phyloP scores from a whole-genome alignment of 208 protist genomes.

The Balamuthia mandrillaris region DNA sequence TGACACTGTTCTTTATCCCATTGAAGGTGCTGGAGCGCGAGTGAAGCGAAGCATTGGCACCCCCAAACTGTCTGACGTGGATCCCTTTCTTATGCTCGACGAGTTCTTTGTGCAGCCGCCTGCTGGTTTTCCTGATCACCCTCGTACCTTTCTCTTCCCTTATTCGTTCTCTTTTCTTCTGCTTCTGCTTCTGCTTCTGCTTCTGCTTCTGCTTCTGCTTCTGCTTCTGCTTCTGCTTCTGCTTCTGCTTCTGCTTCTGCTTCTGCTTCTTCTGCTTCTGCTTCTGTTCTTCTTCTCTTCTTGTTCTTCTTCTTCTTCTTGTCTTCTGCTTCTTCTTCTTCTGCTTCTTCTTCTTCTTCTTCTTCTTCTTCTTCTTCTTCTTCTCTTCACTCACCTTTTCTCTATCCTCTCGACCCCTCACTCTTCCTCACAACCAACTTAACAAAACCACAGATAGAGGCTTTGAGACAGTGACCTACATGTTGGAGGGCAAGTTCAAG shows the following conservation, averaged over 20 bases:
- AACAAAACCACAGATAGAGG: too few species aligned
- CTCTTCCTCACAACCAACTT: too few species aligned
- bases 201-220: too few species aligned
- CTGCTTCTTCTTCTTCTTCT: not conserved
- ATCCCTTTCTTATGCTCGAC: conserved; percentile 64
- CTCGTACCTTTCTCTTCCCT: too few species aligned
- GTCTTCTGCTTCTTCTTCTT: not conserved
- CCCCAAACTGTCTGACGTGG: not conserved
- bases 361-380: not conserved
- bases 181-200: too few species aligned
- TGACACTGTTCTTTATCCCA: not conserved
- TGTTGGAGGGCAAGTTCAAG: conserved; percentile 73
- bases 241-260: too few species aligned
- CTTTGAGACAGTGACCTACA: conserved; percentile 84
- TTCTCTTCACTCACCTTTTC: conserved; percentile 40
- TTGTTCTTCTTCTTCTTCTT: not conserved
- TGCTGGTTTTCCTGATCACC: not conserved
- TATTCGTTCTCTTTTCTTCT: too few species aligned
- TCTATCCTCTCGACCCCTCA: too few species aligned
- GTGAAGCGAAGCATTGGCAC: not conserved
- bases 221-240: too few species aligned
- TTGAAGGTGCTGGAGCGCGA: not conserved
- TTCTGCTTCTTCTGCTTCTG: too few species aligned
- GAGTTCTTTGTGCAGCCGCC: too few species aligned
- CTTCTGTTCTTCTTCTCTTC: too few species aligned